Evolutionary conservation across 2,329 filamentous ascomycete genomes (phyloP).

Genomic region (Cytospora chrysosperma): DNA sequence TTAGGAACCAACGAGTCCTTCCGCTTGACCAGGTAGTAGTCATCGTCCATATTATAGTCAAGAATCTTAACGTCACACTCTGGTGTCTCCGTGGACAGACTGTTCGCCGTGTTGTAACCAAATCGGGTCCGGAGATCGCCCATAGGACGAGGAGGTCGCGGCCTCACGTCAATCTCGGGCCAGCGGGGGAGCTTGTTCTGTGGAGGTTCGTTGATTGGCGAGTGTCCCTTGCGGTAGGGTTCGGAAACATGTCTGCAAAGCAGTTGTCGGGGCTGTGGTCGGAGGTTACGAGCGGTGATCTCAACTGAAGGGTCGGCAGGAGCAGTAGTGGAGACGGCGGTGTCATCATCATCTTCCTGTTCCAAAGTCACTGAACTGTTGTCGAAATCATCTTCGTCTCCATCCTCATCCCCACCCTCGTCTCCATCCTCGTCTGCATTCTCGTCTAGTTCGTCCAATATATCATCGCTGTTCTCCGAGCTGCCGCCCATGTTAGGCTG

Average conservation of each 20-base stretch:
- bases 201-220: neutral
- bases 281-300: too few relatives aligned
- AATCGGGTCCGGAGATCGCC: neutral
- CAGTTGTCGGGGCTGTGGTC: neutral
- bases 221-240: neutral
- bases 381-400: too few relatives aligned
- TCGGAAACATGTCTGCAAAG: neutral
- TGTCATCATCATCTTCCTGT: neutral
- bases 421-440: neutral
- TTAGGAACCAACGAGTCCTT: neutral
- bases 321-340: too few relatives aligned
- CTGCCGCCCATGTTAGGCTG: neutral
- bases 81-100: neutral
- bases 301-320: neutral
- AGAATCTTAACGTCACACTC: slow-evolving; percentile 1
- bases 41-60: neutral
- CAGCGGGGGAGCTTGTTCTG: neutral
- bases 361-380: neutral
- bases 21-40: neutral
- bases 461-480: accelerated
- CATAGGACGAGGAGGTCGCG: neutral
- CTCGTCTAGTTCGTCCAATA: neutral
- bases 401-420: neutral
- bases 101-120: neutral
- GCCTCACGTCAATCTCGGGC: neutral